Evolutionary conservation across 176 grass and related monocot species (phyloP), one percentile per base, ranked within the genome.

Genomic region (Paspalum notatum): DNA sequence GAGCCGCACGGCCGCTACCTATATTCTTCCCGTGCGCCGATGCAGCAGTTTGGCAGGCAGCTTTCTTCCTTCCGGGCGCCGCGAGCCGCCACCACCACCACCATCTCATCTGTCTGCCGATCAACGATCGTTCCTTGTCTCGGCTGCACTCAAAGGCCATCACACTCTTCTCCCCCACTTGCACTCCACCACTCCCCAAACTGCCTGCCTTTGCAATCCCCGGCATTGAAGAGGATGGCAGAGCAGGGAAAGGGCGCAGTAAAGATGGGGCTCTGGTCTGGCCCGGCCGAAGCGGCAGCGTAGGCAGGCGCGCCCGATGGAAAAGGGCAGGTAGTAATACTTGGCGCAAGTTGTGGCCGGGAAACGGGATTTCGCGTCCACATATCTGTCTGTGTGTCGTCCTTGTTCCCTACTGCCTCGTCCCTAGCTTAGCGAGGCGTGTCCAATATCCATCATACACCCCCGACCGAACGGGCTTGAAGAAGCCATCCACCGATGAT

Each of bases 141-240:
- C 66, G 5, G 65, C 2, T 21, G 74, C 84, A 84, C 88, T 83
- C 84, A 62, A 87, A 78, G 76, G n/a, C 32, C 32, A 32, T 32
- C 32, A 32, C 39, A 84, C 84, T 71, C 83, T 84, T 88, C 86
- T 43, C 80, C 63, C 80, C 77, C 83, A 60, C 73, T 63, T 38
- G 64, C 51, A n/a, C 49, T 20, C 52, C 50, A 9, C 71, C 20
- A 17, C 7, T 16, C 27, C 8, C 3, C 55, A 11, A n/a, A 12
- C 7, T 40, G 66, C 20, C n/a, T n/a, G 32, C 32, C 32, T 32
- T 15, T 10, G 24, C n/a, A 37, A 54, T 61, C 37, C 81, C 62
- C 55, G 45, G 58, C 24, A 54, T 32, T 52, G 70, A 85, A 57
- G 48, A 22, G 8, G 44, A 5, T 0, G 70, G 32, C 32, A n/a